These are phyloP conservation scores for Phytophthora pseudosyringae DNA, from an alignment of 352 stramenopile species.

Conservation along the genomic window DNA sequence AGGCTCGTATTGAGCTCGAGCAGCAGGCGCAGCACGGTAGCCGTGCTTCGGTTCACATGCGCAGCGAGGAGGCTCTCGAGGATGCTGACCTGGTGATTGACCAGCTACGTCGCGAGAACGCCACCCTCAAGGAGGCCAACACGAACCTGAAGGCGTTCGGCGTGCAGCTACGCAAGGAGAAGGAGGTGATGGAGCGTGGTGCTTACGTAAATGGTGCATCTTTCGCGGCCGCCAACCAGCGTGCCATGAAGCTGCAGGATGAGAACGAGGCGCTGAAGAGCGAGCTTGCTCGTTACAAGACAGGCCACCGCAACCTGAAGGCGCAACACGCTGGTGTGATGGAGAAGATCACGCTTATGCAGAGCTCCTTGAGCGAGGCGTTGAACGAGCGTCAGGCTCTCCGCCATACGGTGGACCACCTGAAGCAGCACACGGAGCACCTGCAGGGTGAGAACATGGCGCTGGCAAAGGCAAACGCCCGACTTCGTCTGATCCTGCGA, in stretches of 20 bases:
- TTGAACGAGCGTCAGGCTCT: slow-evolving; percentile 76
- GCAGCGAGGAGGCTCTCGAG: slow-evolving; percentile 78
- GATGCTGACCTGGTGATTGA: slow-evolving; percentile 87
- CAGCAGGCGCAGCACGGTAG: slow-evolving; percentile 66
- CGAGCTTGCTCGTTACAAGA: slow-evolving; percentile 83
- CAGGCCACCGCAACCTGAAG: slow-evolving; percentile 84
- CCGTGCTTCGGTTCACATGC: slow-evolving; percentile 81
- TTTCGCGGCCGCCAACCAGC: slow-evolving; percentile 86
- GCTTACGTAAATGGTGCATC: slow-evolving; percentile 89
- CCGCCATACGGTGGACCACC: slow-evolving; percentile 72
- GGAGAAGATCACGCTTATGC: slow-evolving; percentile 85
- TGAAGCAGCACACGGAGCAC: slow-evolving; percentile 79
- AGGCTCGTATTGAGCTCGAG: slow-evolving; percentile 86
- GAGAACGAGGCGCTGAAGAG: slow-evolving; percentile 83
- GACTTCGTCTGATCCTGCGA: slow-evolving; percentile 81
- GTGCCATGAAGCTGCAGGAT: slow-evolving; percentile 86
- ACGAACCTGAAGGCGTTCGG: slow-evolving; percentile 87
- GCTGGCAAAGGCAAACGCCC: slow-evolving; percentile 85
- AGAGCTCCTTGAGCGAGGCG: slow-evolving; percentile 73
- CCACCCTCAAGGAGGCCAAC: slow-evolving; percentile 83
- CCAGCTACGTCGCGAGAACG: slow-evolving; percentile 83
- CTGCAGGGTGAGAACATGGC: slow-evolving; percentile 86
- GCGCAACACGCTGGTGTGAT: slow-evolving; percentile 79
- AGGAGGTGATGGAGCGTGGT: slow-evolving; percentile 89
- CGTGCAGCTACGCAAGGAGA: slow-evolving; percentile 87